Base-by-base conservation (phyloP, 2,329 filamentous ascomycete species). In the Colletotrichum liriopes region DNA sequence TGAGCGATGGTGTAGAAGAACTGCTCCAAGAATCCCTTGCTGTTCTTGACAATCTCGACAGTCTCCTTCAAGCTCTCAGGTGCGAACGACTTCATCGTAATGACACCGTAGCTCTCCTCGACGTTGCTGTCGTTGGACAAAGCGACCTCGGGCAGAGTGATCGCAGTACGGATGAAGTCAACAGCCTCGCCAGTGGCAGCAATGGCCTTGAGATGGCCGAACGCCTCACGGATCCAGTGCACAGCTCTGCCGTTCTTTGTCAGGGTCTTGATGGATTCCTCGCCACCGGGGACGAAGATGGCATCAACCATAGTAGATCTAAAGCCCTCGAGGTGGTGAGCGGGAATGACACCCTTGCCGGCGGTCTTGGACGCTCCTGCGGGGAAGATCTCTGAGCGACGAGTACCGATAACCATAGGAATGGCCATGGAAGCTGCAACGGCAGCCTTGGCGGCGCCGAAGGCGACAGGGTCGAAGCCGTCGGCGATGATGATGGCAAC, bases 281-380 rank as follows among this genome's bases (percentile, higher is more conserved):
- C 84, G 1, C 94, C 94, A 1, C 93, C 93, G 1, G 93, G 93
- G 3, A 97, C 84, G 77, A 94, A 95, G 37, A 95, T 78, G 0
- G 93, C 91, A 78, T 96, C 94, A 74, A 96, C 96, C 86, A 96
- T 90, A 45, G 92, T 94, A 37, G 91, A 94, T 20, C 94, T 89
- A 88, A 93, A 91, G 0, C 93, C 94, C 76, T 95, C 92, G 61
- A 96, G 89, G 78, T 95, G 93, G 78, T 96, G 93, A 76, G 95
- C 92, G 0, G 94, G 91, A 32, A 88, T 82, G 0, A 93, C 82
- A 6, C 90, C 90, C 67, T 87, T 87, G 49, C 85, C 82, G 3
- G 81, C 79, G 0, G 82, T 83, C 59, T 86, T 86, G 74, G 89
- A 86, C 72, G 89, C 88, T 9, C 89, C 89, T 0, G 87, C 88